phyloP scores from a whole-genome alignment of 140 eudicot genomes.

The Oenanthe javanica region DNA sequence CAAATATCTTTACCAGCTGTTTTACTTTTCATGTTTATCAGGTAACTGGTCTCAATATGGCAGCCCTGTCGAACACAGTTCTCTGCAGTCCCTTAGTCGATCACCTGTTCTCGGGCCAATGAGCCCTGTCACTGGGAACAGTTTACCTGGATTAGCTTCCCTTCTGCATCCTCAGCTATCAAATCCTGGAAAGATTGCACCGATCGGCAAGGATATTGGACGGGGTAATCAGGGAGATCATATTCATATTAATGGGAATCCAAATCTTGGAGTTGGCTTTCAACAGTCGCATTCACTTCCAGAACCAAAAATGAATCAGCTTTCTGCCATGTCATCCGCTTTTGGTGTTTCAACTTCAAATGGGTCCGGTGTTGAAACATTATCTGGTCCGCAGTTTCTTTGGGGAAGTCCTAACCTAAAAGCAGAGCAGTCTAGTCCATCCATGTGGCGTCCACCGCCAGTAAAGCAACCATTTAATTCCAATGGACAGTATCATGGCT shows the following conservation, averaged over 20 bases:
- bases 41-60: constrained; percentile 73
- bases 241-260: constrained; percentile 24
- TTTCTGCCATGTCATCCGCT: constrained; percentile 41
- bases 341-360: constrained; percentile 57
- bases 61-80: constrained; percentile 64
- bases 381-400: constrained; percentile 76
- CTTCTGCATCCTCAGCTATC: constrained; percentile 46
- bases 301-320: constrained; percentile 40
- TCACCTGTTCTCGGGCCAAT: constrained; percentile 51
- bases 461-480: constrained; percentile 40
- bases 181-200: constrained; percentile 44
- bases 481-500: constrained; percentile 49
- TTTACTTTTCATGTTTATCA: constrained; percentile 16
- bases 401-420: constrained; percentile 71
- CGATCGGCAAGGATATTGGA: constrained; percentile 61
- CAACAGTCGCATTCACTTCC: constrained; percentile 71
- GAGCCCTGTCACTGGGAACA: constrained; percentile 41
- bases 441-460: constrained; percentile 34
- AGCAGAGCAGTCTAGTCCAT: constrained; percentile 29
- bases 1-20: constrained; percentile 11
- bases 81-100: constrained; percentile 55
- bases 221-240: constrained; percentile 37
- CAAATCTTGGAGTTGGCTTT: constrained; percentile 31
- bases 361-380: constrained; percentile 55
- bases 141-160: constrained; percentile 63